Conservation (phyloP, 805 yeast genomes). For the Metschnikowia peoriensis region DNA sequence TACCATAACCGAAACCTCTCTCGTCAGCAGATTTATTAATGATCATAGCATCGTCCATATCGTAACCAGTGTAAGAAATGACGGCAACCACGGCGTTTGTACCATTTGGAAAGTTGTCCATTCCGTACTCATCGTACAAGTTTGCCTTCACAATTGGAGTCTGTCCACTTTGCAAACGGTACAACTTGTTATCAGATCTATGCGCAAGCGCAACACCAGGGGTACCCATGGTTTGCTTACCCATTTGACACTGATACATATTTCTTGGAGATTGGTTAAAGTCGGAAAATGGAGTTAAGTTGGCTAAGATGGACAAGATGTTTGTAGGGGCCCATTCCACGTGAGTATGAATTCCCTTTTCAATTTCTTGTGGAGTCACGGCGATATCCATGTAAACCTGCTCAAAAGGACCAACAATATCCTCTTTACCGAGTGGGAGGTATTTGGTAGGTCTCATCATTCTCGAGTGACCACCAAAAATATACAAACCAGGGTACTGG, state of each 20-base stretch:
- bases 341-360: constrained; percentile 77
- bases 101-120: constrained; percentile 98
- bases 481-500: constrained; percentile 92
- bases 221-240: constrained; percentile 99
- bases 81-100: constrained; percentile 98
- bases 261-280: constrained; percentile 99
- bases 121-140: constrained; percentile 91
- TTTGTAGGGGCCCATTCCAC: constrained; percentile 96
- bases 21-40: constrained; percentile 96
- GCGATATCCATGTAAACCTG: constrained; percentile 97
- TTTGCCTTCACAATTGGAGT: constrained; percentile 95
- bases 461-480: constrained; percentile 90
- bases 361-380: constrained; percentile 88
- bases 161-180: constrained; percentile 92
- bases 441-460: constrained; percentile 96
- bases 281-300: constrained; percentile 96
- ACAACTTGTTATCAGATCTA: constrained; percentile 92
- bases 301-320: constrained; percentile 90
- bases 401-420: constrained; percentile 95
- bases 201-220: constrained; percentile 95
- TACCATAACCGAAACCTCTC: constrained; percentile 97
- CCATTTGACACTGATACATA: constrained; percentile 99
- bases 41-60: constrained; percentile 99
- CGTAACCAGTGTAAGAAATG: constrained; percentile 97
- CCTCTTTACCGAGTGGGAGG: constrained; percentile 78